Evolutionary conservation across 192 early-diverging fungal species (phyloP), one percentile per base, ranked within the genome.

Genomic region (Linnemannia schmuckeri): DNA sequence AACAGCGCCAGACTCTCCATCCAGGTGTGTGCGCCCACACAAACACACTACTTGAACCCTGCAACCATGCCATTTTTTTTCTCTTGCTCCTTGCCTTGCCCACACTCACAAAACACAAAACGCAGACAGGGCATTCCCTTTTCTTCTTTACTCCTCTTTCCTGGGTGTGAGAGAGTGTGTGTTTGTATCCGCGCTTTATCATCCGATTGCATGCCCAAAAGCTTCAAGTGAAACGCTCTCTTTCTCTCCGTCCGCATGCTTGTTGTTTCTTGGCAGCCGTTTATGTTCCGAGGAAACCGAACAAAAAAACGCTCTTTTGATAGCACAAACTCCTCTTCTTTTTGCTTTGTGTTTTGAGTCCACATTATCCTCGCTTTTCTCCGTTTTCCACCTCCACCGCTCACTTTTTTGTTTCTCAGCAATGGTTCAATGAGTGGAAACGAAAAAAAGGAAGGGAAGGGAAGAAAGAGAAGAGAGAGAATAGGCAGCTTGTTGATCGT

Each of bases 21-120:
- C 61, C n/a, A 35, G 61, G 61, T 33, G 61, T 33, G 61, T 66
- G 30, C 61, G 61, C 61, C 61, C 13, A 66, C 30, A 66, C 7
- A 66, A 24, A 35, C 30, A 27, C 22, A 27, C 55, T 30, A 66
- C 13, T 30, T 12, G 33, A 66, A 30, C 22, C n/a, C 10, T 61
- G 57, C 30, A 33, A 66, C 61, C 30, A 66, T 66, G 61, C 10
- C 55, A 57, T 0, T 22, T 24, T 54, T 18, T 52, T 10, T 61
- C 7, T 8, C n/a, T 61, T n/a, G 57, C n/a, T 61, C 57, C 57
- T n/a, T 61, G 17, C 20, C n/a, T n/a, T 61, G 57, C 57, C 7
- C 57, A 66, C 24, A 66, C 61, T 24, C 61, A 66, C 30, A 66
- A 66, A 52, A 66, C 61, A 15, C 61, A 66, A 66, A 57, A 57